These are phyloP conservation scores for Pilobolus umbonatus DNA, from an alignment of 192 early-diverging fungal genomes.

Conservation along the genomic window DNA sequence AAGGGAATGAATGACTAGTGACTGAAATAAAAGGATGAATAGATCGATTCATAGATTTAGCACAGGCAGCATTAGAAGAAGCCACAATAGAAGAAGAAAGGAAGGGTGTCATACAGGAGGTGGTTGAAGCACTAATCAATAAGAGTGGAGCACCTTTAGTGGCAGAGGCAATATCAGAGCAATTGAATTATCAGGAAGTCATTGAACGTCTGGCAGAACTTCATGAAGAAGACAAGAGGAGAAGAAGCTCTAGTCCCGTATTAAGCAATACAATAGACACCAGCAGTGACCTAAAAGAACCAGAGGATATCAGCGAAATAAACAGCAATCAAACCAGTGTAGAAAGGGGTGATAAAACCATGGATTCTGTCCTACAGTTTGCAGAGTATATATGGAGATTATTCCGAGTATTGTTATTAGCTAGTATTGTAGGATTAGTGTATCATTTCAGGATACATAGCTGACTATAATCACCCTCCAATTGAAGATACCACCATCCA, in stretches of 20 bases:
- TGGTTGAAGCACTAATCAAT: conserved; percentile 24
- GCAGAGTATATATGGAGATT: conserved; percentile 23
- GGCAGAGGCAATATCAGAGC: conserved; percentile 24
- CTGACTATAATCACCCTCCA: too few species aligned
- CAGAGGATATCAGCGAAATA: too few species aligned
- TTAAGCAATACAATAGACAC: neutral
- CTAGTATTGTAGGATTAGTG: conserved; percentile 21
- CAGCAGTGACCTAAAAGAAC: neutral
- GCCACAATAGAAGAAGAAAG: conserved; percentile 27
- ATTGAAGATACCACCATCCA: too few species aligned
- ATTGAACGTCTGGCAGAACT: conserved; percentile 27
- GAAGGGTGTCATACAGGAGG: conserved; percentile 28
- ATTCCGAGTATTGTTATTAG: conserved; percentile 18
- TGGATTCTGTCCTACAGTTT: neutral
- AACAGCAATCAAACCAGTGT: too few species aligned
- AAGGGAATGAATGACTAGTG: too few species aligned
- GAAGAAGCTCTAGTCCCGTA: neutral
- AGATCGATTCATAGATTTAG: conserved; percentile 26
- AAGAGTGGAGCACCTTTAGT: conserved; percentile 23
- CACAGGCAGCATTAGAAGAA: conserved; percentile 32
- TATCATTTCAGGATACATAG: too few species aligned
- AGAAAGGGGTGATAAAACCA: too few species aligned
- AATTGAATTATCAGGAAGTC: conserved; percentile 26
- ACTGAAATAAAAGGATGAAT: too few species aligned
- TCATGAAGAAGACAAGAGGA: neutral